Conservation (phyloP, 164 flowering plant genomes). For the Annona squamosa region DNA sequence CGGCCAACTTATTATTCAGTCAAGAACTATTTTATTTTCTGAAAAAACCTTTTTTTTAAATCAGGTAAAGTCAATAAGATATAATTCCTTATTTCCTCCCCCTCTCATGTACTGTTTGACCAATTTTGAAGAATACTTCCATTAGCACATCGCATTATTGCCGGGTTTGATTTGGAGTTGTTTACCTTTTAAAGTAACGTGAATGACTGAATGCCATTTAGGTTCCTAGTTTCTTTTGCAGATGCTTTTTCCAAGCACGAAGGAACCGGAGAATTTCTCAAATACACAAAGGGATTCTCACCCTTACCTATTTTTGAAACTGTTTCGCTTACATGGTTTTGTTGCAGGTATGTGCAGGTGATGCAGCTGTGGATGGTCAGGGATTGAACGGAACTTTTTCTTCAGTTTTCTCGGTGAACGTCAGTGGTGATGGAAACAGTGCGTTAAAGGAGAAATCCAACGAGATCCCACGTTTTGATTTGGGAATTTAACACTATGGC, state of each 20-base stretch:
- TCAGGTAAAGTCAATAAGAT: not conserved
- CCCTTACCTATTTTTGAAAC: not conserved
- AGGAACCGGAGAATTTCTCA: not conserved
- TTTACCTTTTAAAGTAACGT: not conserved
- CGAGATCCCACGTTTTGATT: slow-evolving; percentile 52
- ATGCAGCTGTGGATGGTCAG: slow-evolving; percentile 3
- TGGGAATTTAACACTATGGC: slow-evolving; percentile 33
- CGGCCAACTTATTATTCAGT: too few species aligned
- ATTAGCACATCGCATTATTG: not conserved
- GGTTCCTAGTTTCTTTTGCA: too few species aligned
- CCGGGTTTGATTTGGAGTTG: not conserved
- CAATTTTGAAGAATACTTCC: not conserved
- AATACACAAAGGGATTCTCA: not conserved
- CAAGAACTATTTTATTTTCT: not conserved
- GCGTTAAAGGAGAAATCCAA: slow-evolving; percentile 8
- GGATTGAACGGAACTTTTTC: slow-evolving; percentile 6
- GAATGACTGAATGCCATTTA: not conserved
- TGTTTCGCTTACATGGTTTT: not conserved
- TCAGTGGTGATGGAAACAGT: slow-evolving; percentile 4
- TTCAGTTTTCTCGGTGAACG: slow-evolving; percentile 6
- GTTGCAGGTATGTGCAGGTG: slow-evolving; percentile 13
- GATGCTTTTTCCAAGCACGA: not conserved
- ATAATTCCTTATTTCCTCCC: not conserved
- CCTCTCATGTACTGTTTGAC: not conserved
- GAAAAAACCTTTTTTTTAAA: not conserved